Conservation (phyloP, 768 basidiomycete genomes). For the Mycena metata region DNA sequence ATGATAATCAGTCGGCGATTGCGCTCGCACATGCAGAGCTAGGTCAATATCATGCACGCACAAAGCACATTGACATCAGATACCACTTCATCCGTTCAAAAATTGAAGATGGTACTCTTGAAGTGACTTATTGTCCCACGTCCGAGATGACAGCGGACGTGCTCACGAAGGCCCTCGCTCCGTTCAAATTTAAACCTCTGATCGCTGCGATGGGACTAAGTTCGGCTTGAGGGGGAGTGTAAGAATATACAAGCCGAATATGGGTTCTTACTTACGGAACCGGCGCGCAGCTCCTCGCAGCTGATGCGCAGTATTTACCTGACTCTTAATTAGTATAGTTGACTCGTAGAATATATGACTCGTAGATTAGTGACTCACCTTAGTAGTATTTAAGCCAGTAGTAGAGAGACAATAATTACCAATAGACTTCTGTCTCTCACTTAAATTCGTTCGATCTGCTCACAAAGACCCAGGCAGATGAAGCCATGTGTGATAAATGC, state of each 20-base stretch:
- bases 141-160: slow-evolving; percentile 7
- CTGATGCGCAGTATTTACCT: too few species aligned
- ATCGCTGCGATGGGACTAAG: slow-evolving; percentile 7
- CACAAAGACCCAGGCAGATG: too few species aligned
- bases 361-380: too few species aligned
- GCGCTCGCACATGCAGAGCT: slow-evolving; percentile 12
- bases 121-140: slow-evolving; percentile 20
- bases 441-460: too few species aligned
- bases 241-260: slow-evolving; percentile 3
- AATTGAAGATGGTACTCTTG: slow-evolving; percentile 5
- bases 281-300: too few species aligned
- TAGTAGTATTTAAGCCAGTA: too few species aligned
- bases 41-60: slow-evolving; percentile 22
- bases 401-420: too few species aligned
- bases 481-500: too few species aligned
- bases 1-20: slow-evolving; percentile 24
- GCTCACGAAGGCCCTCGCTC: slow-evolving; percentile 18
- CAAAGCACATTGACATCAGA: slow-evolving; percentile 20
- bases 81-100: slow-evolving; percentile 16
- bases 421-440: too few species aligned
- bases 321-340: too few species aligned
- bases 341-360: too few species aligned
- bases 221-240: slow-evolving; percentile 19
- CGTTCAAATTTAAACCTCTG: slow-evolving; percentile 18
- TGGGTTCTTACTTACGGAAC: neutral